Evolutionary conservation across 257 asterid genomes (phyloP), one percentile per base, ranked within the genome.

Genomic region (Ajuga chamaepitys): DNA sequence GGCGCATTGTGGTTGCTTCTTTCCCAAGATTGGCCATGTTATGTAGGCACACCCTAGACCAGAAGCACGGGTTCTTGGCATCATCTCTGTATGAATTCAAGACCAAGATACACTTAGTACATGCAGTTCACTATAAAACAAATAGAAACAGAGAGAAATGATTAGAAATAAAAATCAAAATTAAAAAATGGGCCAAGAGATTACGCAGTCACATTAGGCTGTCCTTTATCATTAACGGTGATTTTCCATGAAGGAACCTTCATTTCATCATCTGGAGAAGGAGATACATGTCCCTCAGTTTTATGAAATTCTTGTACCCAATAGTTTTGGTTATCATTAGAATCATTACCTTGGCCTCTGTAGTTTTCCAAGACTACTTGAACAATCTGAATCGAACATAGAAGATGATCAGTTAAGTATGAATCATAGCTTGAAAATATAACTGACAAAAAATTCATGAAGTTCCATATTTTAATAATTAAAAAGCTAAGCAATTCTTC

Each of bases 1-100:
- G 93, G 34, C 99, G 92, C 96, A 85, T 90, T 26, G 99, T 94
- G 38, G 96, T 85, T 59, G 91, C 99, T 80, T 94, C 99, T 77
- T 85, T 90, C 63, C 95, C 99, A 28, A 94, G 92, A 73, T 86
- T 94, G 64, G 99, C 96, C 95, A 94, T 94, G 83, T 85, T 86
- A 59, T 81, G 91, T 20, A 94, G 83, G 85, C 96, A 88, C 60
- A 85, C 86, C 80, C 84, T 78, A 21, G 96, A 94, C 99, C 99
- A 94, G 64, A 94, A 94, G 68, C 85, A 72, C 21, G 98, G 96
- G 76, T 77, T 79, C 66, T 76, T 82, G 46, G 89, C 83, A 32
- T 86, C 95, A 59, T 90, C 88, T 71, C 99, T 88, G 81, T 46
- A 52, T 47, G 75, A 56, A 62, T 30, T 55, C 61, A 41, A 50